These are phyloP conservation scores for Cocos nucifera DNA, from an alignment of 176 grass and related monocot species.

Conservation along the genomic window DNA sequence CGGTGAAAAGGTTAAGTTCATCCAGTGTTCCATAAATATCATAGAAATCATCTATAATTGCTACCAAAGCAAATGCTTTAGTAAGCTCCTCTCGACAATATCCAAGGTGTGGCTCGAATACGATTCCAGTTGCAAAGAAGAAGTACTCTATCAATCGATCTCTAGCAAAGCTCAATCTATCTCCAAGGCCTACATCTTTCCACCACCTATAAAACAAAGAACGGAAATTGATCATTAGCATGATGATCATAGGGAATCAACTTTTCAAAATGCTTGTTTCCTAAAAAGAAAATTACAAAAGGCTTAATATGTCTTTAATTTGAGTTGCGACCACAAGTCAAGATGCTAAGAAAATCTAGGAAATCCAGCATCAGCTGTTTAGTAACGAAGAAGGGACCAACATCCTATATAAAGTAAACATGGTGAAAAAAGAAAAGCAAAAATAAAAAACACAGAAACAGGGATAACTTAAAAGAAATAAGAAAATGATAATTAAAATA, in stretches of 20 bases:
- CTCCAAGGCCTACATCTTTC: constrained; percentile 23
- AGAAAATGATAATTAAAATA: too few relatives aligned
- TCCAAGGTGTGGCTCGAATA: constrained; percentile 9
- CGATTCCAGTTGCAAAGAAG: constrained; percentile 27
- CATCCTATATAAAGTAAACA: too few relatives aligned
- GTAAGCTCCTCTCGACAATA: constrained; percentile 15
- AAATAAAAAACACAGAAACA: too few relatives aligned
- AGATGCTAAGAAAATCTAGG: too few relatives aligned
- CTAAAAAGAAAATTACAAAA: not conserved
- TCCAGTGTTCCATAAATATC: constrained; percentile 47
- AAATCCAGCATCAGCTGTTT: too few relatives aligned
- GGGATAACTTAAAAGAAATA: too few relatives aligned
- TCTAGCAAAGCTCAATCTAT: constrained; percentile 36
- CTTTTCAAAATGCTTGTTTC: not conserved
- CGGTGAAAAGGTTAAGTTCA: constrained; percentile 36
- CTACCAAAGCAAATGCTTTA: constrained; percentile 13
- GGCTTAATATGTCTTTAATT: too few relatives aligned
- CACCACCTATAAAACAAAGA: constrained; percentile 38
- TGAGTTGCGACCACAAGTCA: too few relatives aligned
- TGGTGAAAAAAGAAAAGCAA: too few relatives aligned
- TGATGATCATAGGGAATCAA: too few relatives aligned
- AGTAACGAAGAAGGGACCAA: too few relatives aligned
- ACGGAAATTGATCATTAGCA: too few relatives aligned
- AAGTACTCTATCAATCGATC: constrained; percentile 49
- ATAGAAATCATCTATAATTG: constrained; percentile 46